Conservation (phyloP, 768 basidiomycete genomes). For the Leucocoprinus leucothites region DNA sequence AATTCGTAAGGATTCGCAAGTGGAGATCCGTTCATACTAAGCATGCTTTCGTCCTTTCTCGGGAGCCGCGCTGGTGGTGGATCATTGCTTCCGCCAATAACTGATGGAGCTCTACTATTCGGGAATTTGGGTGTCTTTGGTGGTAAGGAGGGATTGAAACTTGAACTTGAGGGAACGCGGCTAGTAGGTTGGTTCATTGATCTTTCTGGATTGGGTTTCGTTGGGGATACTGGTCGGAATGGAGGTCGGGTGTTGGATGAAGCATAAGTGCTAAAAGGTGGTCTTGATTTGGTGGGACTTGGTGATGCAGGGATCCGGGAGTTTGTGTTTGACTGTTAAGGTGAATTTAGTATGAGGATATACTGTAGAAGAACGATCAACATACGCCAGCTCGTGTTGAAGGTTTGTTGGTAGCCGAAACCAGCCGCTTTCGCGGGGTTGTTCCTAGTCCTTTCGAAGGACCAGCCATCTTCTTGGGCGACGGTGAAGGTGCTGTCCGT, state of each 20-base stretch:
- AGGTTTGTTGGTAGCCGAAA: constrained; percentile 38
- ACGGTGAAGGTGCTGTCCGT: constrained; percentile 41
- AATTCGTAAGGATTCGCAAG: constrained; percentile 75
- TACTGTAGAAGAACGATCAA: background rate
- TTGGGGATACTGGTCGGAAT: constrained; percentile 48
- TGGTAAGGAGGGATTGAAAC: constrained; percentile 70
- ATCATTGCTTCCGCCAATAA: constrained; percentile 15
- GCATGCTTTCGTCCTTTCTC: constrained; percentile 71
- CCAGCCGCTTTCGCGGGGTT: constrained; percentile 42
- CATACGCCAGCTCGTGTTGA: constrained; percentile 34
- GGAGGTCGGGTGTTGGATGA: constrained; percentile 30
- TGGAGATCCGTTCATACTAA: constrained; percentile 82
- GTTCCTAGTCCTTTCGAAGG: constrained; percentile 53
- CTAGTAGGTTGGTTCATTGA: constrained; percentile 20
- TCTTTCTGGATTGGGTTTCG: constrained; percentile 38
- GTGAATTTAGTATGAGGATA: background rate
- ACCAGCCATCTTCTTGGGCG: constrained; percentile 54
- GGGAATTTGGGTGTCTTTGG: constrained; percentile 55
- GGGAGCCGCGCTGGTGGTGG: constrained; percentile 57
- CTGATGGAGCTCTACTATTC: constrained; percentile 18
- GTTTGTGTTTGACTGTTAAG: constrained; percentile 28
- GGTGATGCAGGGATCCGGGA: constrained; percentile 36
- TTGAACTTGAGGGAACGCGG: constrained; percentile 57
- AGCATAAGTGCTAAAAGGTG: constrained; percentile 37
- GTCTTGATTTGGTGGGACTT: constrained; percentile 45